Evolutionary conservation across 1,139 yeast genomes (phyloP).

Genomic region (Yamadazyma atlantica): DNA sequence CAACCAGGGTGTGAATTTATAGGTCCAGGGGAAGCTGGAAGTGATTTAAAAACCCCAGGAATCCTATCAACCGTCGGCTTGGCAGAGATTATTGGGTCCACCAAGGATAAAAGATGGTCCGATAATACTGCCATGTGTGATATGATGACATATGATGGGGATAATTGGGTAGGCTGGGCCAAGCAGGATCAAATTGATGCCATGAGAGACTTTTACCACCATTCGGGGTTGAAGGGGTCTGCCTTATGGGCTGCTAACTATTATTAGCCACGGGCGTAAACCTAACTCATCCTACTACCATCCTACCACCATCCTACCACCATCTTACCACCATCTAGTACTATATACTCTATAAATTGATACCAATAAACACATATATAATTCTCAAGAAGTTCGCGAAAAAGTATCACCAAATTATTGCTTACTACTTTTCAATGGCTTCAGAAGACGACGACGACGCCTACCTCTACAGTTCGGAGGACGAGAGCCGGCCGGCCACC

Average conservation of each 20-base stretch:
- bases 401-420: not conserved
- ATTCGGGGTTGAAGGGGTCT: slow-evolving; percentile 18
- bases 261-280: no score
- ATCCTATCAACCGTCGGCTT: slow-evolving; percentile 15
- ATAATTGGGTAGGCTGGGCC: slow-evolving; percentile 19
- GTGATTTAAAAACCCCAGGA: slow-evolving; percentile 12
- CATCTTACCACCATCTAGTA: no score
- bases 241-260: slow-evolving; percentile 18
- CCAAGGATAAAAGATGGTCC: slow-evolving; percentile 13
- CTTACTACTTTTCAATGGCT: slow-evolving; percentile 23
- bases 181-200: slow-evolving; percentile 13
- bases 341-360: no score
- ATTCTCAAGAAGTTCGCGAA: not conserved
- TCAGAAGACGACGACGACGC: slow-evolving; percentile 75
- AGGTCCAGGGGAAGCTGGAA: slow-evolving; percentile 7
- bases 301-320: no score
- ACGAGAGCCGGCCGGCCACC: slow-evolving; percentile 26
- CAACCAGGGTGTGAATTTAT: slow-evolving; percentile 1
- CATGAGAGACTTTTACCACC: slow-evolving; percentile 11
- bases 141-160: slow-evolving; percentile 15
- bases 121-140: slow-evolving; percentile 17
- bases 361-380: not conserved
- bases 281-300: no score
- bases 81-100: slow-evolving; percentile 9
- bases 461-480: slow-evolving; percentile 78